A percentile compares a stretch with the other conserved stretches of the same genome.
These are phyloP conservation scores for Sclerotinia nivalis DNA, from an alignment of 2,329 filamentous ascomycete genomes.

Conservation along the genomic window DNA sequence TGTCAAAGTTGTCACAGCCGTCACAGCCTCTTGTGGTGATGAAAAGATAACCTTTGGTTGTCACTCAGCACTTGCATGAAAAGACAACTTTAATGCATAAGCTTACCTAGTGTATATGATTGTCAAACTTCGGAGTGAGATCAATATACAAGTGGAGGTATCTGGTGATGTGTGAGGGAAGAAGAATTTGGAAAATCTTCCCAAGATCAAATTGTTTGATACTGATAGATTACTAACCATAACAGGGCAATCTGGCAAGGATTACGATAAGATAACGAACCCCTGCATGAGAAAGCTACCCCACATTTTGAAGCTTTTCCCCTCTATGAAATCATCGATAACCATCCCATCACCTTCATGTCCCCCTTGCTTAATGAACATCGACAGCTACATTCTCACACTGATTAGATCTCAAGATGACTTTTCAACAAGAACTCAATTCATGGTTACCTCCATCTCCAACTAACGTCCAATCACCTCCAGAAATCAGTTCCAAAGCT, in stretches of 20 bases:
- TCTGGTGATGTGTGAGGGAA: constrained; percentile 2
- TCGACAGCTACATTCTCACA: background rate
- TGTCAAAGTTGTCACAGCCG: background rate
- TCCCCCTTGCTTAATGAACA: background rate
- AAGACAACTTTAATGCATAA: background rate
- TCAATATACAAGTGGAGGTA: background rate
- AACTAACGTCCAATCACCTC: constrained; percentile 48
- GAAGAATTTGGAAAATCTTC: background rate
- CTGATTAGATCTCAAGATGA: constrained; percentile 32
- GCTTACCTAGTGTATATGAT: background rate
- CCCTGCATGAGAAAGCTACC: background rate
- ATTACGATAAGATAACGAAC: constrained; percentile 19
- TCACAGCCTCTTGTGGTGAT: background rate
- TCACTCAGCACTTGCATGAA: constrained; percentile 20
- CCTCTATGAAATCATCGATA: constrained; percentile 14
- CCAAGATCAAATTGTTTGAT: constrained; percentile 17
- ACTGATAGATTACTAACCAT: background rate
- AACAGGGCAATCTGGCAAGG: background rate
- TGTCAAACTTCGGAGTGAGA: background rate
- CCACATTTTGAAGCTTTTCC: constrained; percentile 16
- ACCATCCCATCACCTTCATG: background rate
- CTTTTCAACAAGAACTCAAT: constrained; percentile 38
- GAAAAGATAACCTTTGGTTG: constrained; percentile 1
- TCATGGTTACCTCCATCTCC: constrained; percentile 36
- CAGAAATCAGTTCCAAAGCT: constrained; percentile 55